Evolutionary conservation across 345 rosid species (phyloP).

Genomic region (Nasturtium officinale): DNA sequence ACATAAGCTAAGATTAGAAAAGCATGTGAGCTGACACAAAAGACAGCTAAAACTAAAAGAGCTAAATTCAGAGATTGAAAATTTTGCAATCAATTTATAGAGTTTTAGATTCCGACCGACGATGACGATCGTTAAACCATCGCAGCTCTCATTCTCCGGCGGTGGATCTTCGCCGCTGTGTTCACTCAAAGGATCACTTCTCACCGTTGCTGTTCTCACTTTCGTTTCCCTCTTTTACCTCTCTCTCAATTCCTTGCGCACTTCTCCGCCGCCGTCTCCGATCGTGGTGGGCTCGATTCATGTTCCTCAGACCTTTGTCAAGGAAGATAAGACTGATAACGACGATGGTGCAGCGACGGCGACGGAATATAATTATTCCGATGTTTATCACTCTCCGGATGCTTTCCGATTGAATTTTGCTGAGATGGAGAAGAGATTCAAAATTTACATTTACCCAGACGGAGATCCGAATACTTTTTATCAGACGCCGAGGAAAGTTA

Average conservation of each 20-base stretch:
- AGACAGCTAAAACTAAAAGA: constrained; percentile 1
- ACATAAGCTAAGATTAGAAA: neutral
- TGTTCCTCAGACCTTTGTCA: constrained; percentile 30
- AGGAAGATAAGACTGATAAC: neutral
- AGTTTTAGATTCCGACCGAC: constrained; percentile 39
- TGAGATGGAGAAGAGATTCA: constrained; percentile 83
- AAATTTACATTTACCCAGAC: constrained; percentile 86
- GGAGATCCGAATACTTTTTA: constrained; percentile 90
- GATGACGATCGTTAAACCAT: constrained; percentile 58
- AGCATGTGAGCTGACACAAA: constrained; percentile 19
- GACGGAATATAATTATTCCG: constrained; percentile 42
- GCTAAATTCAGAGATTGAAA: constrained; percentile 17
- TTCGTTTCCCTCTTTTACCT: constrained; percentile 63
- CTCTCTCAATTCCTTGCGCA: constrained; percentile 62
- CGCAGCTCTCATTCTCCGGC: constrained; percentile 36
- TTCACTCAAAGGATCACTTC: constrained; percentile 68
- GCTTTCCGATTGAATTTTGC: constrained; percentile 66
- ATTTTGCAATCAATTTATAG: neutral
- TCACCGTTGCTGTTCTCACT: constrained; percentile 68
- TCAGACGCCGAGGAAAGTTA: constrained; percentile 91
- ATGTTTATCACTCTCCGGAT: constrained; percentile 68
- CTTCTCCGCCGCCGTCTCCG: constrained; percentile 47
- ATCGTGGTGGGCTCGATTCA: constrained; percentile 25
- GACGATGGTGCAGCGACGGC: neutral
- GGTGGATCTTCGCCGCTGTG: constrained; percentile 45